phyloP scores from a whole-genome alignment of 805 yeast species.

The Jamesozyma hellenica region DNA sequence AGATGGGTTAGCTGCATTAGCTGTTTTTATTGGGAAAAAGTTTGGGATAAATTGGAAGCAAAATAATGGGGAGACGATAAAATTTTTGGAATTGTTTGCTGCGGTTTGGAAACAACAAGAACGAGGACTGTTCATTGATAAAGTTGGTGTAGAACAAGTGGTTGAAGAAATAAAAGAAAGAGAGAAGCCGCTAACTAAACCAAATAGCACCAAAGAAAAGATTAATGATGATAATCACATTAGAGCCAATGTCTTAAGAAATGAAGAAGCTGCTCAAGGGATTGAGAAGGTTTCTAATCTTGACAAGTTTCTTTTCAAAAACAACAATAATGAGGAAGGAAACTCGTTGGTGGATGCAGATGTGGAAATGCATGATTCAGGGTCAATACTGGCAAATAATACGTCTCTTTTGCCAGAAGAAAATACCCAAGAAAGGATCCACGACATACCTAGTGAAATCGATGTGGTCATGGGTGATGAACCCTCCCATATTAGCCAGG shows the following conservation, averaged over 20 bases:
- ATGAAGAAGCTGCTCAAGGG: background rate
- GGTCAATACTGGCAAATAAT: conserved; percentile 1
- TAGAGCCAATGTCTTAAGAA: no score
- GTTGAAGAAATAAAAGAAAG: conserved; percentile 45
- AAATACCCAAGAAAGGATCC: background rate
- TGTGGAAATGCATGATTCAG: background rate
- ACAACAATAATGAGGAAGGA: background rate
- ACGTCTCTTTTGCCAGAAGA: conserved; percentile 3
- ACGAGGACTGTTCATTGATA: conserved; percentile 76
- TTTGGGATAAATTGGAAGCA: conserved; percentile 82
- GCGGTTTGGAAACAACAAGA: conserved; percentile 82
- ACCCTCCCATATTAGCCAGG: background rate
- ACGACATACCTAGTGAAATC: background rate
- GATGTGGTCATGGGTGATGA: background rate
- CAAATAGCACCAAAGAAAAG: no score
- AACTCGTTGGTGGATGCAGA: conserved; percentile 3
- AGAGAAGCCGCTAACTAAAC: conserved; percentile 11
- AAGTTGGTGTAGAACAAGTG: conserved; percentile 53
- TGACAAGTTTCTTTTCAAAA: conserved; percentile 9
- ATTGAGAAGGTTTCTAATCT: conserved; percentile 7
- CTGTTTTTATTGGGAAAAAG: conserved; percentile 62
- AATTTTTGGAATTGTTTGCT: conserved; percentile 63
- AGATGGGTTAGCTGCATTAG: conserved; percentile 63
- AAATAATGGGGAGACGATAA: conserved; percentile 16
- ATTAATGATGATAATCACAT: no score